Base-by-base conservation (phyloP, 1,139 yeast genomes). In the Blastobotrys illinoisensis region DNA sequence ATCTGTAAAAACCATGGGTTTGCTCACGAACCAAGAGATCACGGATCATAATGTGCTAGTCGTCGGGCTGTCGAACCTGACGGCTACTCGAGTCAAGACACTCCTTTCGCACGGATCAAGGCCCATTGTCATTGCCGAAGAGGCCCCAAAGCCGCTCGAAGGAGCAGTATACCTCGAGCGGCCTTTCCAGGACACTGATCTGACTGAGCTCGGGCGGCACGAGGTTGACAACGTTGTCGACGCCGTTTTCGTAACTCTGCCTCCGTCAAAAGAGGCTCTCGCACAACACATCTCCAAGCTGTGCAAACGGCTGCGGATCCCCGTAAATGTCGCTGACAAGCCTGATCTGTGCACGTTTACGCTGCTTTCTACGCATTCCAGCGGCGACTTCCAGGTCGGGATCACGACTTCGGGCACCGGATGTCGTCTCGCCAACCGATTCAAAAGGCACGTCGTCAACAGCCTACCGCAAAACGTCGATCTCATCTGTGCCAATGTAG, bases 371-470 rank as follows among this genome's bases (percentile, higher is more conserved):
- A 82, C 93, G 0, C 81, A 80, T 65, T 72, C 74, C 1, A 82
- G 85, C 54, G 95, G 95, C 1, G 83, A 81, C 58, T 82, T 91
- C 70, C 95, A 88, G 68, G 64, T 91, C 52, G 96, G 96, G 0
- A 82, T 91, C 5, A 83, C 95, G 7, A 91, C 98, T 0, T 80
- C 83, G 44, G 96, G 97, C 0, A 87, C 87, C 69, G 97, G 98
- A 1, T 91, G 97, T 71, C 82, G 89, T 57, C 74, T 91, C 54
- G 96, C 97, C 0, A 81, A 85, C 56, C 76, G 96, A 60, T 79
- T 91, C 64, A 85, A 83, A 63, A 74, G 98, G 58, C 96, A 88
- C 62, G 72, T 89, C 36, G 81, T 82, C 1, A 75, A 80, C 51
- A 70, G 79, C 5, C 73, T 91, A 46, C 97, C 98, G 0, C 60